Percentiles rank a stretch among this genome's conserved stretches.
Evolutionary conservation across 495 filamentous ascomycete genomes (phyloP).

Genomic region (Cladorrhinum samala): DNA sequence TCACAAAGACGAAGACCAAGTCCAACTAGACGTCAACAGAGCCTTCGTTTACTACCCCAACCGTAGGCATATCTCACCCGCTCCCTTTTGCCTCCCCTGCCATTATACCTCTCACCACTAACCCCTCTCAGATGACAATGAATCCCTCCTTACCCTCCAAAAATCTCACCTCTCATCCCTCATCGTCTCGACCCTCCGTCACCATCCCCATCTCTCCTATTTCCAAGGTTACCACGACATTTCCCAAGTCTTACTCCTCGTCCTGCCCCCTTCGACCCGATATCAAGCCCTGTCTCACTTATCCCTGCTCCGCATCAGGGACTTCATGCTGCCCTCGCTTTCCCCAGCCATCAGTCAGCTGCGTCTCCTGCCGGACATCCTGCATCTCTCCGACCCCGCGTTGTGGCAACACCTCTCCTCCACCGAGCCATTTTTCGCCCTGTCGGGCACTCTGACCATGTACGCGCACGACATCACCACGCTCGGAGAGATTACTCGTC

Average conservation of each 20-base stretch:
- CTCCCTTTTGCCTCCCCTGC: slow-evolving; percentile 9
- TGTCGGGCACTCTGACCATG: slow-evolving; percentile 83
- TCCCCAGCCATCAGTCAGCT: slow-evolving; percentile 75
- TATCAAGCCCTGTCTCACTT: slow-evolving; percentile 62
- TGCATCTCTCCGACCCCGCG: slow-evolving; percentile 59
- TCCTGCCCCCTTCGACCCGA: slow-evolving; percentile 52
- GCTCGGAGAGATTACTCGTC: slow-evolving; percentile 76
- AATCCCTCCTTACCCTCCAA: slow-evolving; percentile 54
- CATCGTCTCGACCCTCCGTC: slow-evolving; percentile 69
- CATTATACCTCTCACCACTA: slow-evolving; percentile 8
- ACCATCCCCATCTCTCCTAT: slow-evolving; percentile 82
- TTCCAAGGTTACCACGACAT: slow-evolving; percentile 99
- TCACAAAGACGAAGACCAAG: slow-evolving; percentile 83
- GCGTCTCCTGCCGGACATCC: slow-evolving; percentile 73
- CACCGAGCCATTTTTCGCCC: slow-evolving; percentile 84
- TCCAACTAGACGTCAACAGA: slow-evolving; percentile 83
- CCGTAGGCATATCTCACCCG: no score
- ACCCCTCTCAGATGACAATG: slow-evolving; percentile 35
- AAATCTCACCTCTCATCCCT: slow-evolving; percentile 68
- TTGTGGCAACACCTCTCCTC: slow-evolving; percentile 66
- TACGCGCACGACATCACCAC: slow-evolving; percentile 94
- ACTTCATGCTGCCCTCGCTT: slow-evolving; percentile 96
- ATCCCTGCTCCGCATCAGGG: slow-evolving; percentile 82
- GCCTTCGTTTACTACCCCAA: slow-evolving; percentile 96
- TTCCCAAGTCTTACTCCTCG: slow-evolving; percentile 89